Base-by-base conservation (phyloP, 2,329 filamentous ascomycete species). In the Alternaria brassicae region DNA sequence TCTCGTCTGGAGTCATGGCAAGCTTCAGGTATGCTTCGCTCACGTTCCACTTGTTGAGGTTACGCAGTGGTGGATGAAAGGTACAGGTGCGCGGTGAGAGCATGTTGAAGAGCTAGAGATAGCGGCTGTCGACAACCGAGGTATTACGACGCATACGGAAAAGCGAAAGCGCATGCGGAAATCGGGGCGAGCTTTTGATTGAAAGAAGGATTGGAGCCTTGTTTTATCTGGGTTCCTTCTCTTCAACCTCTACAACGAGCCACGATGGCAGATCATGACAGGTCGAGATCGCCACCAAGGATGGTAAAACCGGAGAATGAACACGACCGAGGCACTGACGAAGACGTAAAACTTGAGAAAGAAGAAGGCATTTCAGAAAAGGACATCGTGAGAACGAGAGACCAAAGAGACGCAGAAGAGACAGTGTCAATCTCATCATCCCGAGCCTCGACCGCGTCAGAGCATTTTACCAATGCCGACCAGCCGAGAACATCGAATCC, bases 341-440 rank as follows among this genome's bases (percentile, higher is more conserved):
- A 41, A 34, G 56, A 49, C 34, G 39, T 10, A 19, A 27, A 49
- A 9, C 13, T 17, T 27, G 42, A 42, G 3, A 10, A 19, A 13
- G 27, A 51, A 8, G 32, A 39, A 15, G 12, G 19, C 19, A 19
- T 25, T 25, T 28, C 54, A 36, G 54, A 54, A 25, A 63, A 69
- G 59, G 61, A 64, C 17, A 48, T 19, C 10, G 1, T 27, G 19
- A 53, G 36, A 53, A 56, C 49, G 13, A 37, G 34, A 2, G 30
- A 44, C 4, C 56, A 60, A 7, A 36, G 27, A 21, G 34, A 37
- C 17, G 39, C 50, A 25, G 69, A 69, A 13, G 67, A 71, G 40
- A 51, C 47, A 4, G 67, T 70, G 32, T 70, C 67, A 36, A 66
- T 68, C 56, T 64, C 65, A 19, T 63, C 65, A 6, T 76, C 70